Evolutionary conservation across 208 protist species (phyloP).

Genomic region (Trypanosoma platydactyli): DNA sequence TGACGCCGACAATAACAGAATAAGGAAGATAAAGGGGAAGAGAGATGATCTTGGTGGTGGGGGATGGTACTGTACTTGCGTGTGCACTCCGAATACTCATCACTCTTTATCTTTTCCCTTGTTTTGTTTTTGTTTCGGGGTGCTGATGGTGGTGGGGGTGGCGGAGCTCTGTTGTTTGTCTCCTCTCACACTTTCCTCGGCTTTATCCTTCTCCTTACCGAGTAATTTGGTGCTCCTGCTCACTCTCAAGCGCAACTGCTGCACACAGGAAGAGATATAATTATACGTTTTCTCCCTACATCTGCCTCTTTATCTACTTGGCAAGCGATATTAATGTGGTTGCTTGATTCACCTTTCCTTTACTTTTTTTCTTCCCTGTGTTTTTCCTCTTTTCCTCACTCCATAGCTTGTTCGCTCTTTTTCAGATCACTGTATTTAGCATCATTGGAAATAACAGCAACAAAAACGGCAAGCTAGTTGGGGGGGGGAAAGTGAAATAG

Average conservation of each 20-base stretch:
- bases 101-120: neutral
- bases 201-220: constrained; percentile 1
- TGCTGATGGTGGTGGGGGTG: neutral
- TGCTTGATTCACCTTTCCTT: neutral
- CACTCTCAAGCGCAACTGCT: neutral
- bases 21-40: neutral
- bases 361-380: constrained; percentile 4
- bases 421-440: neutral
- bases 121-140: neutral
- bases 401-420: neutral
- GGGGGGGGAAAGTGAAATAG: neutral
- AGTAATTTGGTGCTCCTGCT: constrained; percentile 16
- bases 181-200: neutral
- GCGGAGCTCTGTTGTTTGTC: constrained; percentile 5
- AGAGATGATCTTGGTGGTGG: too few relatives aligned
- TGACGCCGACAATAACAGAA: neutral
- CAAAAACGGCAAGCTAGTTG: neutral
- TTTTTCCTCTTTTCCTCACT: constrained; percentile 13
- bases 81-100: neutral
- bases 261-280: neutral
- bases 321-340: neutral
- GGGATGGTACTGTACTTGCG: neutral
- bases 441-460: neutral
- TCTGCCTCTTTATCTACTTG: neutral
- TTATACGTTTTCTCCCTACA: neutral